Evolutionary conservation across 1,139 yeast species (phyloP), one percentile per base, ranked within the genome.

Genomic region (Geotrichum histeridarum): DNA sequence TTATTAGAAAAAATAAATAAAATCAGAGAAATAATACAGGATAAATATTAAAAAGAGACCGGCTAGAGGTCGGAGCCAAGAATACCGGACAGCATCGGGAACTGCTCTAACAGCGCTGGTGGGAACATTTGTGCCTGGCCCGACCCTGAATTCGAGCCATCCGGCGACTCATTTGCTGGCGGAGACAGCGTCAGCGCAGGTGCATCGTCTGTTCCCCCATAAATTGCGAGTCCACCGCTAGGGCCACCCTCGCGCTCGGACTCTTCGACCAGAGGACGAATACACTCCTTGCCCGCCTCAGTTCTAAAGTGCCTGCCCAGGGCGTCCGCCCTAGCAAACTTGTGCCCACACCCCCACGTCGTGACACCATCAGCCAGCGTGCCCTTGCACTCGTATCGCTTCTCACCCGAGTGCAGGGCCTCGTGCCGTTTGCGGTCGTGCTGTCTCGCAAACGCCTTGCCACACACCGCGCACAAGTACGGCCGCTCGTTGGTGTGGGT

Each of bases 401-500:
- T 91, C 68, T 87, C 93, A 2, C 98, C 98, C 7, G 90, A 77
- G 68, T 93, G 99, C 57, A 93, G 75, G 59, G 89, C 95, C 67
- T 91, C 97, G 67, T 93, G 99, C 44, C 99, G 78, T 67, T 89
- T 90, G 43, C 95, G 75, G 70, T 93, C 99, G 66, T 93, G 98
- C 66, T 90, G 96, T 56, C 99, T 75, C 0, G 98, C 97, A 77
- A 93, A 93, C 2, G 96, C 93, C 70, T 90, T 89, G 8, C 94
- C 94, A 71, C 99, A 93, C 6, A 85, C 80, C 14, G 81, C 77
- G 72, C 99, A 93, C 30, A 82, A 78, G 67, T 83, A 93, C 4
- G 99, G 99, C 57, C 95, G 76, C 67, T 93, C 98, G 67, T 90
- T 91, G 0, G 97, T 91, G 68, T 93, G 99, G 0, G 98, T 91